Percentiles rank a stretch among this genome's conserved stretches.
These are phyloP conservation scores for Cyberlindnera saturnus DNA, from an alignment of 805 yeast species.

Conservation along the genomic window DNA sequence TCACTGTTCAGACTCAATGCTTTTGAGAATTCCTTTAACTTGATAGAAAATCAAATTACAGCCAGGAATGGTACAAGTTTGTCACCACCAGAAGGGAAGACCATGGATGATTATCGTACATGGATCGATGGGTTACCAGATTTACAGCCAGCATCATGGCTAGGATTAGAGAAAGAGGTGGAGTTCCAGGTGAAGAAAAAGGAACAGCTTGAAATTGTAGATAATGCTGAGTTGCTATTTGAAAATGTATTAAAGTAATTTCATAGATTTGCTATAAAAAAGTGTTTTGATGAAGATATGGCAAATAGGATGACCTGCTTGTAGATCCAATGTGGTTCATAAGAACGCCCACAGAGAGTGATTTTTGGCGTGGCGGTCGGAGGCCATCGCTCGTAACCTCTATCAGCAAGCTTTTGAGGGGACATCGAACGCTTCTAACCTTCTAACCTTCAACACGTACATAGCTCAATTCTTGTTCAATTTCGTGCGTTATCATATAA, in stretches of 20 bases:
- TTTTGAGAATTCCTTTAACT: slow-evolving; percentile 36
- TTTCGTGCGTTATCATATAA: neutral
- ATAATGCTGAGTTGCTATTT: neutral
- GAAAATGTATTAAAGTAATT: neutral
- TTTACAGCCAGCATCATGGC: slow-evolving; percentile 46
- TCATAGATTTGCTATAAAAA: neutral
- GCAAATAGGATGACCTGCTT: too few species aligned
- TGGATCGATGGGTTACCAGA: slow-evolving; percentile 56
- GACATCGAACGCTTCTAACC: neutral
- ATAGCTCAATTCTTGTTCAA: neutral
- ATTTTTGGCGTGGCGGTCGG: too few species aligned
- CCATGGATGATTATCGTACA: slow-evolving; percentile 25
- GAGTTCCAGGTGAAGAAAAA: slow-evolving; percentile 24
- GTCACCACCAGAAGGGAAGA: slow-evolving; percentile 43
- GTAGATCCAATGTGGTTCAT: too few species aligned
- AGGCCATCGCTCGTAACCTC: too few species aligned
- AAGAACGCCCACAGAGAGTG: too few species aligned
- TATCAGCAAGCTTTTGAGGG: neutral
- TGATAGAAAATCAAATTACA: slow-evolving; percentile 28
- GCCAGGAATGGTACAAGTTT: slow-evolving; percentile 5
- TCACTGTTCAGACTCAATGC: slow-evolving; percentile 34
- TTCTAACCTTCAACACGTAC: neutral
- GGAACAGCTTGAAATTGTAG: neutral
- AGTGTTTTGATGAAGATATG: too few species aligned
- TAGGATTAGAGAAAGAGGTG: slow-evolving; percentile 40